A percentile compares a stretch with the other conserved stretches of the same genome.
phyloP scores from a whole-genome alignment of 108 stramenopile species.

The Nitzschia sp. region DNA sequence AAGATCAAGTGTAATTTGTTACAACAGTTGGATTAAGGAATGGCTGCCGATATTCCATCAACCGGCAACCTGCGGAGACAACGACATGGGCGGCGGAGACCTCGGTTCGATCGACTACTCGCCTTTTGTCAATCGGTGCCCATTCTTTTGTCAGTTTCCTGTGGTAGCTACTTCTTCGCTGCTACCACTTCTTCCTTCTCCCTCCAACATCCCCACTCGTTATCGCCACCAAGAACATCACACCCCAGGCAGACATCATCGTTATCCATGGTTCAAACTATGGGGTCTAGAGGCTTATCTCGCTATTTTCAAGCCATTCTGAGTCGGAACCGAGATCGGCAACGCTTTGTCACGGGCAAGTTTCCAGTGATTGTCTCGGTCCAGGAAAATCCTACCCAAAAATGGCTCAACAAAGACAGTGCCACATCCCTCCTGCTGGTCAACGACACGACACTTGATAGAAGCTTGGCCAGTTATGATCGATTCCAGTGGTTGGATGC shows the following conservation, averaged over 20 bases:
- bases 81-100: not conserved
- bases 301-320: constrained; percentile 61
- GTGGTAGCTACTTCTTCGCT: not conserved
- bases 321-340: constrained; percentile 53
- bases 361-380: constrained; percentile 68
- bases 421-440: constrained; percentile 50
- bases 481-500: constrained; percentile 77
- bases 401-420: constrained; percentile 48
- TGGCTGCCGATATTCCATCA: not conserved
- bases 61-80: too few species aligned
- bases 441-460: constrained; percentile 69
- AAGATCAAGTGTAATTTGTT: not conserved
- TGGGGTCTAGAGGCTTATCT: constrained; percentile 39
- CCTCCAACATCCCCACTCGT: not conserved
- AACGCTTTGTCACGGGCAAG: constrained; percentile 75
- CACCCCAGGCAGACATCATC: not conserved
- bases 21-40: not conserved
- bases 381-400: constrained; percentile 64
- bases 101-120: not conserved
- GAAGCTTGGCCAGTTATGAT: constrained; percentile 64
- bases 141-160: not conserved
- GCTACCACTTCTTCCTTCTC: not conserved
- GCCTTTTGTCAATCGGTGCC: not conserved
- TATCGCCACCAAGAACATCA: not conserved
- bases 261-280: not conserved